These are phyloP conservation scores for Magnusiomyces tetraspermus DNA, from an alignment of 1,139 yeast species.

Conservation along the genomic window DNA sequence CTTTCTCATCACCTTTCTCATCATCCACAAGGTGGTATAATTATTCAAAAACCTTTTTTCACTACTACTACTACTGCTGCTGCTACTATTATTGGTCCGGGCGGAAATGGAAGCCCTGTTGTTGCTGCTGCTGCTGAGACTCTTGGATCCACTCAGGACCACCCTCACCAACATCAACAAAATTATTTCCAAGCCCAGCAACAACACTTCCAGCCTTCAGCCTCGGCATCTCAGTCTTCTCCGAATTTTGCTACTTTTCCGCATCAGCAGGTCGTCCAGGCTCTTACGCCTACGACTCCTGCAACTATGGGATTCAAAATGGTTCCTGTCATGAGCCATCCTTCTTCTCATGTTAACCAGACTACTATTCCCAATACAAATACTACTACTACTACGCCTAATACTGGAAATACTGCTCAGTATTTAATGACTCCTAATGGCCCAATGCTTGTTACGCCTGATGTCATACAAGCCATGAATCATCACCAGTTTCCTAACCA, in stretches of 20 bases:
- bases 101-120: conserved; percentile 5
- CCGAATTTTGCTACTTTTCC: background rate
- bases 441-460: background rate
- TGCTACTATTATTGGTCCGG: too few relatives aligned
- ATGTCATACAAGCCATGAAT: background rate
- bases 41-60: conserved; percentile 3
- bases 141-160: background rate
- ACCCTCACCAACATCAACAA: background rate
- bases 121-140: conserved; percentile 6
- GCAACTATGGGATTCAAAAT: background rate
- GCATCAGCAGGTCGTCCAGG: background rate
- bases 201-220: background rate
- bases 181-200: background rate
- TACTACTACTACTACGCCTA: background rate
- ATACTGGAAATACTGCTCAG: background rate
- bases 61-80: conserved; percentile 1
- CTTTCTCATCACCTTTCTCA: too few relatives aligned
- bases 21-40: background rate
- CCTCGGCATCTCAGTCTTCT: background rate
- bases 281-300: background rate
- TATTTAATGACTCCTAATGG: background rate
- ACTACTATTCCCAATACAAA: background rate
- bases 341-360: background rate
- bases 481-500: background rate
- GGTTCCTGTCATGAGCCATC: too few relatives aligned